Conservation (phyloP, 345 rosid genomes). For the Salix exigua region DNA sequence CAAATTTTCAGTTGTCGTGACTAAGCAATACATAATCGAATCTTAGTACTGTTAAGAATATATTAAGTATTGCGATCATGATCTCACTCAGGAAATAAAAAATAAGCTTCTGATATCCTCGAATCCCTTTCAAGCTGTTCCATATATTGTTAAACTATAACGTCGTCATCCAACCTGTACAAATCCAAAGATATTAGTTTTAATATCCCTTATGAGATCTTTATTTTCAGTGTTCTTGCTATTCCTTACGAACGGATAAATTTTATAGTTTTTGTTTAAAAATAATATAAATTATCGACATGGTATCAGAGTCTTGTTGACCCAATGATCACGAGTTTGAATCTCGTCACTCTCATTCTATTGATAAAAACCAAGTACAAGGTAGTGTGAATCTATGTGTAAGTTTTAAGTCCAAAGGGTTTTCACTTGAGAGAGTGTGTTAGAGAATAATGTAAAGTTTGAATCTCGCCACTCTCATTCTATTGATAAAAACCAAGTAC, state of each 20-base stretch:
- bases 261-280: too few relatives aligned
- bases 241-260: not conserved
- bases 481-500: too few relatives aligned
- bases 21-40: not conserved
- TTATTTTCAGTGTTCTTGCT: not conserved
- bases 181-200: not conserved
- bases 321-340: too few relatives aligned
- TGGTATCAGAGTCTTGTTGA: too few relatives aligned
- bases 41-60: not conserved
- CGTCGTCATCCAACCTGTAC: not conserved
- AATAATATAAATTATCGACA: too few relatives aligned
- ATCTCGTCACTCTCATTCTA: too few relatives aligned
- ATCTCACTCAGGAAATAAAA: not conserved
- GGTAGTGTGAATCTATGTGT: too few relatives aligned
- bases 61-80: not conserved
- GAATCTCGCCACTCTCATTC: too few relatives aligned
- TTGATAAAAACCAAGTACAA: too few relatives aligned
- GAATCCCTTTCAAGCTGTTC: not conserved
- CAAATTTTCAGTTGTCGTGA: not conserved
- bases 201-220: not conserved
- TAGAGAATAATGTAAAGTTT: too few relatives aligned
- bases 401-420: rapidly evolving
- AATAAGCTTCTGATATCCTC: not conserved
- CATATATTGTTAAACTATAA: not conserved
- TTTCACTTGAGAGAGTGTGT: too few relatives aligned